Evolutionary conservation across 768 basidiomycete genomes (phyloP).

Genomic region (Phanerochaete sordida): DNA sequence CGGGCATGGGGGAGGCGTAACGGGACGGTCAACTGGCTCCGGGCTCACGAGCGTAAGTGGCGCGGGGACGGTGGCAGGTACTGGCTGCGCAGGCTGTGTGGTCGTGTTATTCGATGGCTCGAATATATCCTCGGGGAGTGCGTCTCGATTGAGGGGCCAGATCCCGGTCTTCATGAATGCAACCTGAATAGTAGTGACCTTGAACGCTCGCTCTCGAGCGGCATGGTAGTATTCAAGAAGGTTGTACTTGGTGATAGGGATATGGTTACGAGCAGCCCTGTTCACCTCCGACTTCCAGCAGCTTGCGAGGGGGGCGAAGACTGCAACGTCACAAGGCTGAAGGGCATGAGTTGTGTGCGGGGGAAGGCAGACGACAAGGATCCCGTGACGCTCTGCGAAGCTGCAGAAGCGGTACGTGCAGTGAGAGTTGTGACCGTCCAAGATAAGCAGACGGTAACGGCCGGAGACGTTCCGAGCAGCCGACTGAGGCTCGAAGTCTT

Average conservation of each 20-base stretch:
- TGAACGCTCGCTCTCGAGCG: too few species aligned
- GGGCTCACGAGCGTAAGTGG: too few species aligned
- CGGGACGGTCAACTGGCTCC: not conserved
- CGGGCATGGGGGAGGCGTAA: too few species aligned
- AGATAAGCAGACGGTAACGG: slow-evolving; percentile 37
- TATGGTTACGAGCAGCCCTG: not conserved
- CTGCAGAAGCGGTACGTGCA: slow-evolving; percentile 20
- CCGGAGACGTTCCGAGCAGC: slow-evolving; percentile 21
- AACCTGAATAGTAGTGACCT: too few species aligned
- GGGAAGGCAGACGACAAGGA: slow-evolving; percentile 33
- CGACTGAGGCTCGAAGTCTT: slow-evolving; percentile 35
- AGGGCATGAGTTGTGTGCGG: slow-evolving; percentile 40
- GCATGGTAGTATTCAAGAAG: not conserved
- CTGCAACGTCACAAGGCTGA: slow-evolving; percentile 40
- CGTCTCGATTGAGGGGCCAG: too few species aligned
- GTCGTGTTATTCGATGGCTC: slow-evolving; percentile 2
- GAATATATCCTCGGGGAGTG: not conserved
- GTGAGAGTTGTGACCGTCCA: slow-evolving; percentile 45
- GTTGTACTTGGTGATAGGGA: slow-evolving; percentile 4
- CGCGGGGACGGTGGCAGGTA: not conserved
- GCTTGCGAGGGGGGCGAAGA: slow-evolving; percentile 31
- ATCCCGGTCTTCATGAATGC: too few species aligned
- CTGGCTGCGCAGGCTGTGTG: not conserved
- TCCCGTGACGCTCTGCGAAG: slow-evolving; percentile 26
- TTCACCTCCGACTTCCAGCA: slow-evolving; percentile 23